Conservation (phyloP, 2,329 filamentous ascomycete genomes). For the Trichophyton verrucosum region DNA sequence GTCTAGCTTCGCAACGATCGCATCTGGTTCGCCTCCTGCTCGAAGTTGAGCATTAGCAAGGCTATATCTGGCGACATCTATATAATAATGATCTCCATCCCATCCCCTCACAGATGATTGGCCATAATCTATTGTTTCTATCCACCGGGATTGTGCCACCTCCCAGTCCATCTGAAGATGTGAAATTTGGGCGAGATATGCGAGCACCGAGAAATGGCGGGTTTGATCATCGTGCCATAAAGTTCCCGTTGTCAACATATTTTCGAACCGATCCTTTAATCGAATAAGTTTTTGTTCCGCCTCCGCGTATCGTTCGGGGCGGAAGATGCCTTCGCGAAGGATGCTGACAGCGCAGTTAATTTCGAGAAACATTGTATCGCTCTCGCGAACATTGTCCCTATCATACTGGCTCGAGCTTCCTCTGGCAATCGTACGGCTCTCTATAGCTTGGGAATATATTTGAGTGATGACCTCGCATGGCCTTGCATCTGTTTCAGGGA, state of each 20-base stretch:
- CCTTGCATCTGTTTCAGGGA: background rate
- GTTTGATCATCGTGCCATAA: constrained; percentile 7
- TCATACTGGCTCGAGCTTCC: background rate
- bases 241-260: background rate
- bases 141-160: constrained; percentile 2
- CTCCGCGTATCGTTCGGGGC: background rate
- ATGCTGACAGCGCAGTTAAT: constrained; percentile 6
- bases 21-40: background rate
- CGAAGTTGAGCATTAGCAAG: constrained; percentile 4
- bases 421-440: constrained; percentile 3
- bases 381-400: constrained; percentile 4
- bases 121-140: constrained; percentile 5
- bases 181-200: constrained; percentile 6
- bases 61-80: constrained; percentile 5
- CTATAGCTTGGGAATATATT: constrained; percentile 4
- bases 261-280: constrained; percentile 4
- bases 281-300: background rate
- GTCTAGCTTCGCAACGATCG: background rate
- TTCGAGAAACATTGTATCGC: constrained; percentile 7
- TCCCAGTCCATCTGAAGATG: constrained; percentile 4
- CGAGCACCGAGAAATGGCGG: constrained; percentile 5
- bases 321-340: constrained; percentile 4
- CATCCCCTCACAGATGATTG: background rate
- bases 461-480: constrained; percentile 3
- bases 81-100: constrained; percentile 4